Base-by-base conservation (phyloP, 768 basidiomycete genomes). In the Mycena haematopus region DNA sequence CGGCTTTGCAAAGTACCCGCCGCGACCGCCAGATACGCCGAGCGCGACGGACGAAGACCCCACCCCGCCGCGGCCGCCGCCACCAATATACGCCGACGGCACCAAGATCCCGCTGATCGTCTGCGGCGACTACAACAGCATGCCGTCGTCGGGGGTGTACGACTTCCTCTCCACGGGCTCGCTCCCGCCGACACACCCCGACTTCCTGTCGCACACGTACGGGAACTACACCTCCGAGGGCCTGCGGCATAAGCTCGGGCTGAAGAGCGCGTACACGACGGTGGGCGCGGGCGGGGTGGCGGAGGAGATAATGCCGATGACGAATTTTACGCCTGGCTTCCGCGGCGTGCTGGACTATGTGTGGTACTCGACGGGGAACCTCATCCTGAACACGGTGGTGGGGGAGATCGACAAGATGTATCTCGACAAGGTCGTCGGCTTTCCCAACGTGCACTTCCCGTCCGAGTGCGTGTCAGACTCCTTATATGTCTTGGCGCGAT, bases 371-470 rank as follows among this genome's bases (percentile, higher is more conserved):
- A 84, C 86, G 0, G 78, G 81, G 52, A 93, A 86, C 62, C 68
- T 99, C 52, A 81, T 84, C 11, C 87, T 92, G 27, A 95, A 89
- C 63, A 88, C 89, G 22, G 86, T 96, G n/a, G 80, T 99, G 46
- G 92, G 92, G 15, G 93, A 91, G 74, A 88, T 98, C 61, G 95
- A 98, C 73, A 82, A 81, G 69, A 73, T 73, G 25, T 99, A 99
- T 79, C 73, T 98, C 73, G 87, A 90, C 66, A 93, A 93, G 78
- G 87, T 87, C 19, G 96, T 98, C 47, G 97, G 97, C 38, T 99
- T 99, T 83, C 97, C 97, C 29, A 96, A 98, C 75, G 86, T 89
- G 2, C 94, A 98, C 73, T 97, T 95, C 83, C 95, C 96, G 24
- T 96, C 95, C 62, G 96, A 98, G 95, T 98, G 76, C 73, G 94